Evolutionary conservation across 2,329 filamentous ascomycete species (phyloP), one percentile per base, ranked within the genome.

Genomic region (Colletotrichum lini): DNA sequence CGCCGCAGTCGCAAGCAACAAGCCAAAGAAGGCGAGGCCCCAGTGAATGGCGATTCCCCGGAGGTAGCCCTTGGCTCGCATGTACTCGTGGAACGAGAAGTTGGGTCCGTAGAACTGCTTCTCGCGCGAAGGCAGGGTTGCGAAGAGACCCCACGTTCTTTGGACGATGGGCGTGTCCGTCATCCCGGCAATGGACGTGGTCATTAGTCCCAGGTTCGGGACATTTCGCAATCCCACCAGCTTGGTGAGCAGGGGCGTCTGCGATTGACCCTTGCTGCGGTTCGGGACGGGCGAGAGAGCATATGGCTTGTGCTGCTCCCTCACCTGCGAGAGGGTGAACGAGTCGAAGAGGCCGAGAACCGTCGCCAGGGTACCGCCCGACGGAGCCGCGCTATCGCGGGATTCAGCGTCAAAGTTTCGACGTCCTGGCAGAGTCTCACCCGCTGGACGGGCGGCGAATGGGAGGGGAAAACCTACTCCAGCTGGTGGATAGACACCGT

Each of bases 331-430:
- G 21, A 88, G 61, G 26, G 82, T 81, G 76, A 86, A 90, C 56
- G 80, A 79, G 35, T 92, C 89, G 67, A 90, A 84, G 26, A 90
- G 74, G 57, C 79, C 87, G 16, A 98, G 80, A 4, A 91, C 83
- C 0, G 94, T 95, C 44, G 89, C 86, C 5, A 95, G 81, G 2
- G 93, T 92, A 57, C 91, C 91, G n/a, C 91, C 91, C 1, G 90
- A 92, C 3, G 89, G 86, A 1, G 80, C 76, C 35, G 82, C 79
- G 54, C 85, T 89, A 65, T 76, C 73, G 15, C 45, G 54, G 59
- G 67, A 52, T 75, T 62, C 38, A 44, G 67, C 30, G 50, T 72
- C 62, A 70, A 57, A 59, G 65, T 8, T 7, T 8, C 38, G 44
- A 58, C 40, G 42, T 65, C 50, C 49, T 57, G 52, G 45, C 45